phyloP scores from a whole-genome alignment of 306 rosid genomes.

The Begonia peltatifolia region DNA sequence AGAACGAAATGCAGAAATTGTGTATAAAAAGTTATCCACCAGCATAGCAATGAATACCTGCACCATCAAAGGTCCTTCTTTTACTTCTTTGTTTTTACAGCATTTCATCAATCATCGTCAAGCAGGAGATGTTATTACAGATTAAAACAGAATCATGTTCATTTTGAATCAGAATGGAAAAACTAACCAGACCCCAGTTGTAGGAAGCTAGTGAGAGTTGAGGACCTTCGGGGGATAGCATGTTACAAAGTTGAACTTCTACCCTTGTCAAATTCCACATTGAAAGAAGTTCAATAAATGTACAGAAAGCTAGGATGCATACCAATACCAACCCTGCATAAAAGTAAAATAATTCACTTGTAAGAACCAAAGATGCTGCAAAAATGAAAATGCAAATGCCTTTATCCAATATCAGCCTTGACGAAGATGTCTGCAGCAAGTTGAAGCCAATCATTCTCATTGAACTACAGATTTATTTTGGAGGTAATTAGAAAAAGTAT shows the following conservation, averaged over 20 bases:
- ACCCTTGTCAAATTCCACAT: slow-evolving; percentile 98
- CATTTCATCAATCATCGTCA: too few species aligned
- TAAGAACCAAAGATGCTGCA: slow-evolving; percentile 8
- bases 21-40: slow-evolving; percentile 86
- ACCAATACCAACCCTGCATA: slow-evolving; percentile 59
- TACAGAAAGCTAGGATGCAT: slow-evolving; percentile 39
- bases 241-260: slow-evolving; percentile 85
- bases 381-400: too few species aligned
- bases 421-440: too few species aligned
- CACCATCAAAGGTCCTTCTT: neutral
- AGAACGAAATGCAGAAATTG: slow-evolving; percentile 75
- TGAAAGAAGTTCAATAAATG: slow-evolving; percentile 62
- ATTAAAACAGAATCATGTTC: too few species aligned
- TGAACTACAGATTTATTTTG: too few species aligned
- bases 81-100: too few species aligned
- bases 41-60: slow-evolving; percentile 90
- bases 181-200: slow-evolving; percentile 70
- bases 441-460: too few species aligned
- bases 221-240: slow-evolving; percentile 87
- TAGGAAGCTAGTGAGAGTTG: slow-evolving; percentile 65
- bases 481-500: too few species aligned
- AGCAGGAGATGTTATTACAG: too few species aligned
- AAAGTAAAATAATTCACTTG: slow-evolving; percentile 11
- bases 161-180: too few species aligned
- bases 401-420: too few species aligned